These are phyloP conservation scores for Coemansia sp. DNA, from an alignment of 192 early-diverging fungal genomes.

Conservation along the genomic window DNA sequence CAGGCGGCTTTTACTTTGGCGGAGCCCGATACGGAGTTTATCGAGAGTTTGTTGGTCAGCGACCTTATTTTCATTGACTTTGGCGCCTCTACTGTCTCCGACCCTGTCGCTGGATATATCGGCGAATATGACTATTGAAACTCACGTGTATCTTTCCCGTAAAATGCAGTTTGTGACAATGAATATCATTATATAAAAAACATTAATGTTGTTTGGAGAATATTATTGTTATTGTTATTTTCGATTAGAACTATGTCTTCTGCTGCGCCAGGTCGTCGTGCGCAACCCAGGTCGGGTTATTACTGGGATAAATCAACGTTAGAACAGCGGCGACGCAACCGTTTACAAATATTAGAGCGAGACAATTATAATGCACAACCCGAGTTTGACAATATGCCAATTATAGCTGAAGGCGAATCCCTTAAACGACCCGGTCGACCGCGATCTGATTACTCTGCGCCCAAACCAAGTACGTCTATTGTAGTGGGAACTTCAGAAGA, in stretches of 20 bases:
- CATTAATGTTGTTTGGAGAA: neutral
- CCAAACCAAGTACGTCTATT: constrained; percentile 21
- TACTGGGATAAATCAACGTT: constrained; percentile 50
- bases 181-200: neutral
- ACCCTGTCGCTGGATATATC: constrained; percentile 6
- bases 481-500: constrained; percentile 27
- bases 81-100: constrained; percentile 7
- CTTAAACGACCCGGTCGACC: constrained; percentile 16
- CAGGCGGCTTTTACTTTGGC: constrained; percentile 72
- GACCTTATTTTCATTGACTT: constrained; percentile 53
- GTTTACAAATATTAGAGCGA: constrained; percentile 42
- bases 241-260: neutral
- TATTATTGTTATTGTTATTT: neutral
- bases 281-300: constrained; percentile 2
- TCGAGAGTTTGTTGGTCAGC: constrained; percentile 71
- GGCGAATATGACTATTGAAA: constrained; percentile 21
- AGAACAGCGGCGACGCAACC: constrained; percentile 37
- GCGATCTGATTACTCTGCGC: constrained; percentile 10
- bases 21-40: constrained; percentile 75
- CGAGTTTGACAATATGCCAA: constrained; percentile 38
- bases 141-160: constrained; percentile 20
- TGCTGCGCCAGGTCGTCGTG: constrained; percentile 6
- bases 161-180: neutral
- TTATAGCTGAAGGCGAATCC: constrained; percentile 4
- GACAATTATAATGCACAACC: constrained; percentile 46